Percentiles rank a stretch among this genome's conserved stretches.
Evolutionary conservation across 2,329 filamentous ascomycete species (phyloP).

Genomic region (Capronia americana): DNA sequence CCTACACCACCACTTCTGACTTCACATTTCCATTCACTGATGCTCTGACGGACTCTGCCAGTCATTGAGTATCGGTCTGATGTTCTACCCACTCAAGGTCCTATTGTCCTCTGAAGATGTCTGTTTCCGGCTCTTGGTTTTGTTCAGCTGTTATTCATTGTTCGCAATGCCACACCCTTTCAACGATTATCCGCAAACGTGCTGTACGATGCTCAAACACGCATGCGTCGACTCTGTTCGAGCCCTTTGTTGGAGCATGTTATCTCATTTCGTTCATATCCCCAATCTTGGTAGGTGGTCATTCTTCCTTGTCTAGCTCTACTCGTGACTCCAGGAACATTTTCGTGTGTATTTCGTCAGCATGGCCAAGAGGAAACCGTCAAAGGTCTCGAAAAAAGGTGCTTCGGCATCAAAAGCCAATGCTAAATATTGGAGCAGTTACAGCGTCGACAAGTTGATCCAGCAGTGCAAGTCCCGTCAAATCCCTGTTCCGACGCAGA

Average conservation of each 20-base stretch:
- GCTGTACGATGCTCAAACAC: neutral
- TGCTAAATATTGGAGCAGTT: neutral
- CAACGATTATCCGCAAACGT: slow-evolving; percentile 14
- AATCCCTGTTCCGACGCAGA: neutral
- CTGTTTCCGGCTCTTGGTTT: slow-evolving; percentile 17
- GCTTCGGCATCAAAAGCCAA: neutral
- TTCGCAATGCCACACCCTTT: slow-evolving; percentile 16
- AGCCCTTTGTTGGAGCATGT: slow-evolving; percentile 15
- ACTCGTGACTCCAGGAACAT: neutral
- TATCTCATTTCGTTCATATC: slow-evolving; percentile 11
- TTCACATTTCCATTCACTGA: neutral
- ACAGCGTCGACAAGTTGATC: neutral
- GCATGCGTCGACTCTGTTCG: slow-evolving; percentile 1
- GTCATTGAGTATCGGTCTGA: neutral
- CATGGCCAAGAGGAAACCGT: slow-evolving; percentile 7
- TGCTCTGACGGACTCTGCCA: too few relatives aligned
- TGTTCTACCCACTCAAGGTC: neutral
- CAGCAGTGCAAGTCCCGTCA: slow-evolving; percentile 4
- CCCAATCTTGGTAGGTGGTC: neutral
- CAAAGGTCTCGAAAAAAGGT: neutral
- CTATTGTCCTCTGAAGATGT: slow-evolving; percentile 1
- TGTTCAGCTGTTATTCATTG: slow-evolving; percentile 12
- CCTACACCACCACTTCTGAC: neutral
- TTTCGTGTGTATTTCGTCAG: neutral
- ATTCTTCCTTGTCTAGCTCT: slow-evolving; percentile 7